Evolutionary conservation across 306 rosid species (phyloP).

Genomic region (Gillenia trifoliata): DNA sequence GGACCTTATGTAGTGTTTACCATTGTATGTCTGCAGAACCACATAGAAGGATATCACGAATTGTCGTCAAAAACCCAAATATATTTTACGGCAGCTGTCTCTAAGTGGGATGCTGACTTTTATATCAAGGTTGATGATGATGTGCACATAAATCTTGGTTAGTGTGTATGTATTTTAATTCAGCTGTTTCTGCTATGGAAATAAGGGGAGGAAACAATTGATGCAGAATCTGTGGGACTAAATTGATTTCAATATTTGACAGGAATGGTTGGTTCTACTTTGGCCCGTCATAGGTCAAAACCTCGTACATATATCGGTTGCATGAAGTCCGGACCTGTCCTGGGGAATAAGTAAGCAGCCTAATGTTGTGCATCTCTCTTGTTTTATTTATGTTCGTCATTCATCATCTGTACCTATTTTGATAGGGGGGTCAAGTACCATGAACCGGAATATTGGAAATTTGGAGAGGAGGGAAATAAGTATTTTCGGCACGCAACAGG

Average conservation of each 20-base stretch:
- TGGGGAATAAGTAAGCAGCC: conserved; percentile 46
- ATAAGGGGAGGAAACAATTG: neutral
- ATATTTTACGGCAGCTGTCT: conserved; percentile 49
- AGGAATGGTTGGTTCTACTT: conserved; percentile 62
- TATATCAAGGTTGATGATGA: conserved; percentile 61
- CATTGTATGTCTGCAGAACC: conserved; percentile 39
- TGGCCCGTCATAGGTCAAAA: conserved; percentile 54
- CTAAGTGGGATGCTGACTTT: conserved; percentile 62
- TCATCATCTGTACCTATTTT: neutral
- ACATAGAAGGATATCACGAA: conserved; percentile 57
- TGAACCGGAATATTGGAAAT: conserved; percentile 65
- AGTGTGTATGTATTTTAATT: neutral
- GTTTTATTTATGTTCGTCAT: neutral
- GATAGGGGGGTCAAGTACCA: conserved; percentile 49
- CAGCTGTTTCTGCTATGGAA: neutral
- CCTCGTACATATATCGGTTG: conserved; percentile 57
- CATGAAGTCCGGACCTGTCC: conserved; percentile 66
- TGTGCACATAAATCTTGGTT: conserved; percentile 60
- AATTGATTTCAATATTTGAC: conserved; percentile 1
- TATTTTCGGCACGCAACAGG: conserved; percentile 63
- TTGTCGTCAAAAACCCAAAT: conserved; percentile 52
- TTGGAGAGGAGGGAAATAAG: conserved; percentile 60
- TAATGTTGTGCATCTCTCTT: neutral
- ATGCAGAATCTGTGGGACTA: neutral
- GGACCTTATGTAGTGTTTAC: neutral